Evolutionary conservation across 331 rosid genomes (phyloP).

Genomic region (Phaseolus coccineus): DNA sequence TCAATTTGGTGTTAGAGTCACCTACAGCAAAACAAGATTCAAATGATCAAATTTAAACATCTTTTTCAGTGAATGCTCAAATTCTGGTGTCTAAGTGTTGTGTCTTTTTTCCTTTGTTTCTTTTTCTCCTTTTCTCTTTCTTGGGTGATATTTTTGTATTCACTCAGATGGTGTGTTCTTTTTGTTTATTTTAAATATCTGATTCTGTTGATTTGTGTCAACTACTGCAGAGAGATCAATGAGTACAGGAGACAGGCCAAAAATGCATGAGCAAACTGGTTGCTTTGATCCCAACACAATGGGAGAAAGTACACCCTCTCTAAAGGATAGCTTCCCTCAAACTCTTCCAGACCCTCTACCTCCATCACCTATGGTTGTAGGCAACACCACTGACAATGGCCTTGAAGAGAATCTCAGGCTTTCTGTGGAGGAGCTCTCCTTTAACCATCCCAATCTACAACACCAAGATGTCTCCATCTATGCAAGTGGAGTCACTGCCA

Average conservation of each 20-base stretch:
- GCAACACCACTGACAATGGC: constrained; percentile 38
- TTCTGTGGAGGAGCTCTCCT: constrained; percentile 62
- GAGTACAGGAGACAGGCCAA: constrained; percentile 51
- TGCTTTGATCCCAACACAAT: constrained; percentile 72
- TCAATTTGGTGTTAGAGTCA: constrained; percentile 34
- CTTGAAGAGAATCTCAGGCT: constrained; percentile 59
- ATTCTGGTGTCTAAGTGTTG: constrained; percentile 31
- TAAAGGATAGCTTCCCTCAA: constrained; percentile 51
- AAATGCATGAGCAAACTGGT: constrained; percentile 69
- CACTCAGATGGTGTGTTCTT: constrained; percentile 42
- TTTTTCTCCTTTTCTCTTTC: neutral
- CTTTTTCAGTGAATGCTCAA: constrained; percentile 21
- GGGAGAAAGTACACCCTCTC: constrained; percentile 47
- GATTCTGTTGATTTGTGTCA: constrained; percentile 44
- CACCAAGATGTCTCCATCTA: constrained; percentile 43
- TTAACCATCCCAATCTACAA: constrained; percentile 47
- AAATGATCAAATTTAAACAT: constrained; percentile 42
- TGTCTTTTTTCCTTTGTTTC: neutral
- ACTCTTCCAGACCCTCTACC: constrained; percentile 31
- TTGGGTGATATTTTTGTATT: constrained; percentile 31
- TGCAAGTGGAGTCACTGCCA: constrained; percentile 38
- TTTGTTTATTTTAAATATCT: constrained; percentile 23
- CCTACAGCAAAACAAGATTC: constrained; percentile 44
- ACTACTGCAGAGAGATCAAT: constrained; percentile 46
- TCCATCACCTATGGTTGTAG: constrained; percentile 33